Conservation (phyloP, 352 stramenopile species). For the Globisporangium takayamanum region DNA sequence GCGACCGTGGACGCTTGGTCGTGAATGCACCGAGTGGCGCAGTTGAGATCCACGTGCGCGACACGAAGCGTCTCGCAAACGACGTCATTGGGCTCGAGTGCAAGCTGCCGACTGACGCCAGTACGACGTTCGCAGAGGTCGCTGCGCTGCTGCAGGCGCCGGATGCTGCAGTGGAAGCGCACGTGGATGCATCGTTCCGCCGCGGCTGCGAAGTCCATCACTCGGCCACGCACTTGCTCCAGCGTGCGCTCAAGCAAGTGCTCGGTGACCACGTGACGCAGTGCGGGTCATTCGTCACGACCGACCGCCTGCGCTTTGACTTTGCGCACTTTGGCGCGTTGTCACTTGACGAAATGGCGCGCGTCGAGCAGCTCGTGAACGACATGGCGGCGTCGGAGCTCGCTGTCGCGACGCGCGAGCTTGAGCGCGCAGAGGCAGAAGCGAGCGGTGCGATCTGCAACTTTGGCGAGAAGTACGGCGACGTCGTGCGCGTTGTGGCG, state of each 20-base stretch:
- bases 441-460: conserved; percentile 65
- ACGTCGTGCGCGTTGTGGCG: conserved; percentile 65
- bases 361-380: conserved; percentile 55
- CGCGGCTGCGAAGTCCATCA: conserved; percentile 58
- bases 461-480: conserved; percentile 83
- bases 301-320: conserved; percentile 69
- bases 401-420: conserved; percentile 30
- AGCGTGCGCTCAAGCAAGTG: conserved; percentile 56
- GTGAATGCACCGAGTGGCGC: conserved; percentile 12
- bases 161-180: conserved; percentile 21
- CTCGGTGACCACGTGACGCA: conserved; percentile 72
- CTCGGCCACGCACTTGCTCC: conserved; percentile 74
- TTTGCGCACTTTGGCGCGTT: conserved; percentile 76
- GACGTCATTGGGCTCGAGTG: conserved; percentile 46
- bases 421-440: conserved; percentile 46
- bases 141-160: conserved; percentile 13
- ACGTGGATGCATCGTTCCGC: conserved; percentile 46
- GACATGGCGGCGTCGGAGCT: conserved; percentile 35
- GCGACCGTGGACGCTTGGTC: conserved; percentile 41
- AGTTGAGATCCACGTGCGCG: conserved; percentile 20
- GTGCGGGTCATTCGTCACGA: conserved; percentile 55
- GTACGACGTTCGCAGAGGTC: conserved; percentile 22
- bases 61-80: conserved; percentile 38
- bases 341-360: conserved; percentile 49
- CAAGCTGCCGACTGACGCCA: conserved; percentile 16